Percentiles rank a stretch among this genome's conserved stretches.
phyloP scores from a whole-genome alignment of 768 basidiomycete species.

The Xanthoconium purpureum region DNA sequence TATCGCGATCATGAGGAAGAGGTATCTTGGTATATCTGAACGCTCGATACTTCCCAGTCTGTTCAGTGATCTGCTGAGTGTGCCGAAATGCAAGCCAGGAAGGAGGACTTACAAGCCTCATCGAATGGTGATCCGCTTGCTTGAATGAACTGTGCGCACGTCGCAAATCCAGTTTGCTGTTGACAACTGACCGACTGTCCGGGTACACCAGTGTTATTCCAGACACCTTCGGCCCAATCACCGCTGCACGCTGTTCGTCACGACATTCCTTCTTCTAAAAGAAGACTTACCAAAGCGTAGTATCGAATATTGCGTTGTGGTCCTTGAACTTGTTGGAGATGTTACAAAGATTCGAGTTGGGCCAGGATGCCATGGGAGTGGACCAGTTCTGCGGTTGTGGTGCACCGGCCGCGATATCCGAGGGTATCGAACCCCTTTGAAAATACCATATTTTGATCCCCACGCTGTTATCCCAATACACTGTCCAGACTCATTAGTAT shows the following conservation, averaged over 20 bases:
- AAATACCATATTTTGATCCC: conserved; percentile 87
- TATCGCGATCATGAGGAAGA: conserved; percentile 16
- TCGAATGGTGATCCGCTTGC: conserved; percentile 66
- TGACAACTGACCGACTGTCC: conserved; percentile 89
- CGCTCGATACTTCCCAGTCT: conserved; percentile 83
- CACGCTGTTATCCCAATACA: conserved; percentile 46
- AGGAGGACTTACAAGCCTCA: conserved; percentile 68
- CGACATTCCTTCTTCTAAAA: neutral
- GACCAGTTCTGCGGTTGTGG: conserved; percentile 81
- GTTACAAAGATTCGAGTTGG: conserved; percentile 62
- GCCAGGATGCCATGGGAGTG: conserved; percentile 73
- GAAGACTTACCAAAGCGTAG: conserved; percentile 65
- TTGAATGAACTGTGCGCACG: conserved; percentile 75
- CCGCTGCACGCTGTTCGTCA: conserved; percentile 47
- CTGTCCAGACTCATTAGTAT: conserved; percentile 6
- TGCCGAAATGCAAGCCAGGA: neutral
- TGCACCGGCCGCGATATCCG: conserved; percentile 68
- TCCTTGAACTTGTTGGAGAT: conserved; percentile 77
- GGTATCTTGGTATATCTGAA: conserved; percentile 64
- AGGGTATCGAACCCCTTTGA: conserved; percentile 66
- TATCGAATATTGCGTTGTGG: conserved; percentile 81
- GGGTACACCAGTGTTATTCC: conserved; percentile 68
- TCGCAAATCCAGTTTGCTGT: conserved; percentile 73
- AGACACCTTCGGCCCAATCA: conserved; percentile 86
- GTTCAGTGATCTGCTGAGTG: conserved; percentile 4